Evolutionary conservation across 164 flowering plant genomes (phyloP), one percentile per base, ranked within the genome.

Genomic region (Euptelea pleiosperma): DNA sequence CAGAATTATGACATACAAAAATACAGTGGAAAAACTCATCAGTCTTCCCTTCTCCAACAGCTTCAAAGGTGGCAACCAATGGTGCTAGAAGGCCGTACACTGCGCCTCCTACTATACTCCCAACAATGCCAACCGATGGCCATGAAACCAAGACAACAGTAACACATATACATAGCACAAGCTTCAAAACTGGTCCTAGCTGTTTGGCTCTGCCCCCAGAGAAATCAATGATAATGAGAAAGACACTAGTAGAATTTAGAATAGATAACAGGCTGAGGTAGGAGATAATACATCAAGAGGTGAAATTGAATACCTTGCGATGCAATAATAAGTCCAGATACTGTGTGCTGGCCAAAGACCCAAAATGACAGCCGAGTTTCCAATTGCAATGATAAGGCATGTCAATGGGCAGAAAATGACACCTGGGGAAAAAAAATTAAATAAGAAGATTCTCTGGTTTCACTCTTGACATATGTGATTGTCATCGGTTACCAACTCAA

Each of bases 11-110:
- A 60, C 86, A 51, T 77, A 92, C 98, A 68, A 62, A 61, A 29
- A 89, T 56, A 71, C 91, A 87, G 60, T 83, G 96, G 67, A 54
- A 69, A 48, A 92, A 69, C 52, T 56, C 55, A 58, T 89, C 47
- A 10, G 75, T 68, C 67, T 79, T 89, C 60, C 94, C 91, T 67
- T 81, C 94, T 52, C 84, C 96, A 60, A 89, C 87, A 44, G 98
- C 98, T 29, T 81, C 73, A 76, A 93, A 86, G 41, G 98, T 93
- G 48, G 87, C 87, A 62, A 77, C 55, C 39, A 88, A 51, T 15
- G 98, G 98, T 11, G 82, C 69, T 47, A 83, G 62, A 64, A 87
- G 64, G 24, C 94, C 98, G 72, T 86, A 88, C 0, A 70, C 81
- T 41, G 74, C 79, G 33, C 98, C 96, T 1, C 76, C 82, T 29